Conservation (phyloP, 2,329 filamentous ascomycete genomes). For the Phialophora expanda region DNA sequence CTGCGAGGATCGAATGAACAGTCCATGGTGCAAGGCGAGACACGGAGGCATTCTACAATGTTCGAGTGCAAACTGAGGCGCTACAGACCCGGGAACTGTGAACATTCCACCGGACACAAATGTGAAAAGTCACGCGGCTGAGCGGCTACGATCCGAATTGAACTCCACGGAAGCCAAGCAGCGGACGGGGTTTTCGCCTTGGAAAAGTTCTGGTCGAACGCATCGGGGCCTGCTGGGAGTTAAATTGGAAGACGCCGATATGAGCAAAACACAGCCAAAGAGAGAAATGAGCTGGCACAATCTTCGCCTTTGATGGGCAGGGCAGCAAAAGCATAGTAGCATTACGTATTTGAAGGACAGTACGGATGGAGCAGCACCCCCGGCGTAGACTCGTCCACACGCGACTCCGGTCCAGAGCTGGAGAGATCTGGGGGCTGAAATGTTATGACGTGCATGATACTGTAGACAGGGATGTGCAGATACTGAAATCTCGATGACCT, state of each 20-base stretch:
- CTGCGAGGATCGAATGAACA: slow-evolving; percentile 11
- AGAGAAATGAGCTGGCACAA: neutral
- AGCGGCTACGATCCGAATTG: neutral
- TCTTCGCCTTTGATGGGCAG: neutral
- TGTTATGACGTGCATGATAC: neutral
- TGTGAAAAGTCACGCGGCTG: neutral
- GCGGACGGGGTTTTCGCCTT: too few relatives aligned
- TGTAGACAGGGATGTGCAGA: slow-evolving; percentile 3
- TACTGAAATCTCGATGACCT: neutral
- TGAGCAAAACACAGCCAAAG: neutral
- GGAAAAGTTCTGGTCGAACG: neutral
- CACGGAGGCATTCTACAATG: neutral
- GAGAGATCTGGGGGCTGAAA: slow-evolving; percentile 1
- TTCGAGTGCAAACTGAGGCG: neutral
- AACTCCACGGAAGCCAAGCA: neutral
- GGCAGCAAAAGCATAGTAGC: neutral
- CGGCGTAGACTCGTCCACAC: neutral
- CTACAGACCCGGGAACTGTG: neutral
- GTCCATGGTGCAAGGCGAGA: neutral
- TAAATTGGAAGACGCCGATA: neutral
- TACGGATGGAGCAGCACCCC: neutral
- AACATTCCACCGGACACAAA: neutral
- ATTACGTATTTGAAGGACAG: neutral
- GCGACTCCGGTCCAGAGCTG: neutral
- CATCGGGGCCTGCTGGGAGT: neutral